A percentile compares a stretch with the other conserved stretches of the same genome.
phyloP scores from a whole-genome alignment of 495 filamentous ascomycete genomes.

The Aspergillus sclerotioniger region DNA sequence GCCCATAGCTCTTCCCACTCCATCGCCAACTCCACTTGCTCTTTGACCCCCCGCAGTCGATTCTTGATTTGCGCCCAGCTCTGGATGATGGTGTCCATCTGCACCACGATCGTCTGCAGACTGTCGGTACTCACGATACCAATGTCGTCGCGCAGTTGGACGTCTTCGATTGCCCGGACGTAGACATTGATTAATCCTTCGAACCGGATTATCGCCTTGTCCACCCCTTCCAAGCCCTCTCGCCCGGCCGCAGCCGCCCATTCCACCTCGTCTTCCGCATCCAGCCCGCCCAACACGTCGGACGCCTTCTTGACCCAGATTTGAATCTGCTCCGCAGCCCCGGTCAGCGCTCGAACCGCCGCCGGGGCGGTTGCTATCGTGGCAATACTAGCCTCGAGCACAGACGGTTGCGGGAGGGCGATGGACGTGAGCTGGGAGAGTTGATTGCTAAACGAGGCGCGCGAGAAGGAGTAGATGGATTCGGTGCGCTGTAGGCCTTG shows the following conservation, averaged over 20 bases:
- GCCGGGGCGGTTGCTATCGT: conserved; percentile 76
- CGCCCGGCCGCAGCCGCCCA: conserved; percentile 93
- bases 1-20: conserved; percentile 99
- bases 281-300: conserved; percentile 78
- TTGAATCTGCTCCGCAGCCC: conserved; percentile 84
- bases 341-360: conserved; percentile 72
- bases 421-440: conserved; percentile 83
- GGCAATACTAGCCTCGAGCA: conserved; percentile 75
- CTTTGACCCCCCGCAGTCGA: conserved; percentile 73
- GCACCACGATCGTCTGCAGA: conserved; percentile 66
- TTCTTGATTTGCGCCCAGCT: conserved; percentile 79
- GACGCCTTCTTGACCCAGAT: conserved; percentile 89
- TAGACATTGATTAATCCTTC: conserved; percentile 87
- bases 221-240: conserved; percentile 85
- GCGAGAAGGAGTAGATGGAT: conserved; percentile 85
- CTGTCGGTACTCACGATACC: conserved; percentile 62
- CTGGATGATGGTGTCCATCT: conserved; percentile 83
- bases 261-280: conserved; percentile 94
- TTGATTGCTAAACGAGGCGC: conserved; percentile 86
- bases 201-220: conserved; percentile 80
- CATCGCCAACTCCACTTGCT: conserved; percentile 93
- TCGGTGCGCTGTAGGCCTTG: conserved; percentile 56
- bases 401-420: conserved; percentile 76
- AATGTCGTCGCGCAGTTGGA: conserved; percentile 80
- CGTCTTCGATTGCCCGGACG: conserved; percentile 81